A percentile compares a stretch with the other conserved stretches of the same genome.
phyloP scores from a whole-genome alignment of 1,139 yeast species.

The Saccharomyces hybrid region DNA sequence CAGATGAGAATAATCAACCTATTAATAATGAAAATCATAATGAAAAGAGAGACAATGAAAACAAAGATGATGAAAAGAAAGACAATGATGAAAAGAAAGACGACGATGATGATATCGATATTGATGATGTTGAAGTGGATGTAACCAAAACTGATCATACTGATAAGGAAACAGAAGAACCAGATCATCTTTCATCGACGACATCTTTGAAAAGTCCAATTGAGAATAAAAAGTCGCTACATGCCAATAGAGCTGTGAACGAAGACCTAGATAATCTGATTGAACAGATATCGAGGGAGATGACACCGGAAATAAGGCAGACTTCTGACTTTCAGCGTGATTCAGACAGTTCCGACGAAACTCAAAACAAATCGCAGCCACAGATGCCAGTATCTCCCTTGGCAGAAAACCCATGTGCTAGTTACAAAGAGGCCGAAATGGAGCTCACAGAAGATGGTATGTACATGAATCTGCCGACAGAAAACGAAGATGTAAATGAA shows the following conservation, averaged over 20 bases:
- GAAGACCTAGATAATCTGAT: conserved; percentile 28
- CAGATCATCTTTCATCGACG: neutral
- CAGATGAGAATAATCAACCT: neutral
- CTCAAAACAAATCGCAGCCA: conserved; percentile 1
- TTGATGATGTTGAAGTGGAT: no score
- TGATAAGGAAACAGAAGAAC: neutral
- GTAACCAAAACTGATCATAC: neutral
- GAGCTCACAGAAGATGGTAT: neutral
- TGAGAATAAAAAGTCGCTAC: neutral
- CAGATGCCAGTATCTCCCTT: neutral
- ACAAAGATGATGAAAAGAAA: neutral
- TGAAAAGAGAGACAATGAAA: neutral
- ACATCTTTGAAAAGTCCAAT: neutral
- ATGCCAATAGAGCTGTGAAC: conserved; percentile 16
- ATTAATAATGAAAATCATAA: neutral
- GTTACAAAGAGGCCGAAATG: neutral
- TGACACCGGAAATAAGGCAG: conserved; percentile 20
- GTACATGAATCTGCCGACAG: neutral
- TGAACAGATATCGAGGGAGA: conserved; percentile 29
- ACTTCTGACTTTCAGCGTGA: conserved; percentile 3
- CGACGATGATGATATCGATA: no score
- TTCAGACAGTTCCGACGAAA: conserved; percentile 2
- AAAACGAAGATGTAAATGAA: neutral
- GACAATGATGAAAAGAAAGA: neutral
- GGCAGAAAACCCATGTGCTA: neutral